Base-by-base conservation (phyloP, 2,329 filamentous ascomycete species). In the Dryadomyces quercus-mongolicae region DNA sequence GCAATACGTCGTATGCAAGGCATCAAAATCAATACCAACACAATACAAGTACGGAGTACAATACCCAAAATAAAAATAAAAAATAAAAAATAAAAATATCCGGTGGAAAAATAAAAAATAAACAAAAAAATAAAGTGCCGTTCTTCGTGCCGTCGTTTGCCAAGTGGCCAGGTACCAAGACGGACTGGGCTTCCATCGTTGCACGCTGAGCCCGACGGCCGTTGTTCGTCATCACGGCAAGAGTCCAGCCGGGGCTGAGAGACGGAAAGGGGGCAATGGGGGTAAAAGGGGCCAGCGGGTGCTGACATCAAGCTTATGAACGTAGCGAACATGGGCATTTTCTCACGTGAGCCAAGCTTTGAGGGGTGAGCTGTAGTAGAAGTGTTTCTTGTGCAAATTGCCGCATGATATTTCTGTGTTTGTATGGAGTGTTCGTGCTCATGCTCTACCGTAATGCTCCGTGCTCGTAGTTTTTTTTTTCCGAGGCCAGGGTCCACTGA, bases 111-210 rank as follows among this genome's bases (percentile, higher is more conserved):
- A n/a, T n/a, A 52, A 51, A 44, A 51, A 57, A 51, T 50, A 42
- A n/a, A 38, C n/a, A n/a, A 52, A 51, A 44, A 51, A 57, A 51
- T 50, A 42, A n/a, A 38, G 47, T 49, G 31, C 47, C n/a, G 18
- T 9, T 21, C 20, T 34, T 25, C 18, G 43, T 12, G 16, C 42
- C 49, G 53, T 50, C 52, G 53, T 48, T 49, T 56, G 57, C 53
- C 52, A 55, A 42, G 31, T 54, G 55, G 52, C 57, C 57, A 36
- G 52, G 52, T 50, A 46, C 54, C 56, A 57, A 52, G 47, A 54
- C 51, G 34, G 47, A 57, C 55, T 48, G 22, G 51, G 54, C 52
- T 47, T 52, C 25, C 45, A 46, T 40, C 44, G 51, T 34, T 31
- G 49, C 53, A 55, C 43, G 31, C 47, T 5, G 53, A 31, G 34